phyloP scores from a whole-genome alignment of 164 flowering plant genomes.

The Chimonanthus salicifolius region DNA sequence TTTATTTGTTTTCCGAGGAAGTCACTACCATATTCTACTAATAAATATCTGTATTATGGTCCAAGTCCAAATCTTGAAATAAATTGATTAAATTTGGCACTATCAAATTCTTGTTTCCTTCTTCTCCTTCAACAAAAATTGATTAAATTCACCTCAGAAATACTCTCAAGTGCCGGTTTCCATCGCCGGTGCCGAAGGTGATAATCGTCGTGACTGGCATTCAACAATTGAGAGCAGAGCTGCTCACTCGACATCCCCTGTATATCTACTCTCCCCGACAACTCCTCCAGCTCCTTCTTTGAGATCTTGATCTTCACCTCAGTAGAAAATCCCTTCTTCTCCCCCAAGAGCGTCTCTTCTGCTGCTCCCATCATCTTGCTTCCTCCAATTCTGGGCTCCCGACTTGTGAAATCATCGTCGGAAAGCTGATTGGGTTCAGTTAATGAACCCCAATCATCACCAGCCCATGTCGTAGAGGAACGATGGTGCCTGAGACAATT shows the following conservation, averaged over 20 bases:
- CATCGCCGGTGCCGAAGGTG: not conserved
- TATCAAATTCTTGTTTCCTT: too few relatives aligned
- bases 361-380: not conserved
- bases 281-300: constrained; percentile 6
- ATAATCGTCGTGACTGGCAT: not conserved
- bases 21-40: not conserved
- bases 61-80: too few relatives aligned
- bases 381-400: not conserved
- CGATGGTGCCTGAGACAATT: not conserved
- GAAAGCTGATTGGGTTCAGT: not conserved
- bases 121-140: too few relatives aligned
- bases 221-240: not conserved
- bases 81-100: too few relatives aligned
- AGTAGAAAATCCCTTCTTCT: not conserved
- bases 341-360: not conserved
- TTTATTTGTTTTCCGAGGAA: too few relatives aligned
- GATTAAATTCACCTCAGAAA: constrained; percentile 2
- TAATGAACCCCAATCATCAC: not conserved
- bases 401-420: not conserved
- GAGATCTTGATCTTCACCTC: constrained; percentile 10
- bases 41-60: not conserved
- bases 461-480: not conserved
- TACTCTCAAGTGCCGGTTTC: constrained; percentile 2
- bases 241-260: not conserved
- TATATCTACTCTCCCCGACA: not conserved